These are phyloP conservation scores for Lepidium aucheri DNA, from an alignment of 345 rosid species.

Conservation along the genomic window DNA sequence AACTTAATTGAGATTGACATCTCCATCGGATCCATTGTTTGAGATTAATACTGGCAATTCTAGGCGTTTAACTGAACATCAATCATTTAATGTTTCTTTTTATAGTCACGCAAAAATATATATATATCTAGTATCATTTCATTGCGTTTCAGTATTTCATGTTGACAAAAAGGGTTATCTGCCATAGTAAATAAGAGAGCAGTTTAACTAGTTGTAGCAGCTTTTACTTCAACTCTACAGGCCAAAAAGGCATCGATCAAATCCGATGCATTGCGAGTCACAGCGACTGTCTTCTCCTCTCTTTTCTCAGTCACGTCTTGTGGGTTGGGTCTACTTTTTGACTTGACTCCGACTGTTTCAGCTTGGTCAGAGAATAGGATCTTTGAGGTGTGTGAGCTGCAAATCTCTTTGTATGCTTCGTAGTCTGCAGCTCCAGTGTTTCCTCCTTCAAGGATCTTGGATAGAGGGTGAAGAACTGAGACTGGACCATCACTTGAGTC, in stretches of 20 bases:
- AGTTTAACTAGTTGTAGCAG: slow-evolving; percentile 6
- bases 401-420: slow-evolving; percentile 77
- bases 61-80: background rate
- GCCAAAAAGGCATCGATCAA: slow-evolving; percentile 30
- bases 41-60: background rate
- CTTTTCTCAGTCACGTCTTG: slow-evolving; percentile 11
- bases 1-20: slow-evolving; percentile 76
- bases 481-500: slow-evolving; percentile 50
- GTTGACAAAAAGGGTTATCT: background rate
- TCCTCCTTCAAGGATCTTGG: slow-evolving; percentile 70
- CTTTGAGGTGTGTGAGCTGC: slow-evolving; percentile 62
- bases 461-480: slow-evolving; percentile 63
- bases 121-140: background rate
- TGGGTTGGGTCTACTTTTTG: slow-evolving; percentile 12
- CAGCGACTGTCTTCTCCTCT: slow-evolving; percentile 15
- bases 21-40: slow-evolving; percentile 45
- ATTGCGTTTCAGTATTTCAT: background rate
- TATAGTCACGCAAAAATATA: background rate
- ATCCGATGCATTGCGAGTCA: slow-evolving; percentile 14
- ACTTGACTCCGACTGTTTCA: slow-evolving; percentile 50
- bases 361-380: slow-evolving; percentile 75
- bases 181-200: background rate
- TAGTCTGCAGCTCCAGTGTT: slow-evolving; percentile 62
- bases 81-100: background rate
- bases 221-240: slow-evolving; percentile 7